Base-by-base conservation (phyloP, 2,329 filamentous ascomycete genomes). In the Pestalotiopsis sp. region DNA sequence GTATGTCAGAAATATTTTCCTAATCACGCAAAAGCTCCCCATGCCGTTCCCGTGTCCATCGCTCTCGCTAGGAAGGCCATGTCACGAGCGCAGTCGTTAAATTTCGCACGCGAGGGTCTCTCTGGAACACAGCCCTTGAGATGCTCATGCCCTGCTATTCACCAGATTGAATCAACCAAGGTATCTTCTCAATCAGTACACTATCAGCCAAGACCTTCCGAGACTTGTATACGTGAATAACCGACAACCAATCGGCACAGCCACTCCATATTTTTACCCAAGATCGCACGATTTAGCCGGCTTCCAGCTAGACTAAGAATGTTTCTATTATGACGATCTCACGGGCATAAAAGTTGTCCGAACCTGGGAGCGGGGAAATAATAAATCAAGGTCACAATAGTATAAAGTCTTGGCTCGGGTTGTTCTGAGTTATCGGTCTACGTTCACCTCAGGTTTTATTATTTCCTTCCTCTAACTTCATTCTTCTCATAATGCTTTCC, bases 381-480 rank as follows among this genome's bases (percentile, higher is more conserved):
- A 17, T 14, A 59, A 27, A 23, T 7, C 9, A 36, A n/a, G 9
- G 57, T 14, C 25, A 7, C 0, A 59, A n/a, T 11, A 59, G 11
- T 59, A 59, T 59, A 59, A 59, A 59, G 57, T 59, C 57, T 59
- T 59, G 57, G 57, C 57, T 59, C 23, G 6, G 57, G 7, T 2
- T 59, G 57, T 11, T 27, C 57, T 27, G 20, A 20, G 13, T 27
- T 7, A 12, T 6, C 13, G 12, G 4, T 59, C n/a, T 59, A 23
- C 3, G n/a, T 9, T 59, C 57, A 27, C 23, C 20, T 4, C 3
- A 59, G 20, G 12, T 36, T 59, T 6, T 2, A 25, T n/a, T 27
- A 17, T 12, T 58, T 17, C n/a, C 20, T 17, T 17, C 23, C 13
- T 6, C 11, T 1, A 5, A 27, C 17, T 23, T 27, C 11, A 59